Percentiles rank a stretch among this genome's conserved stretches.
phyloP scores from a whole-genome alignment of 2,329 filamentous ascomycete species.

The Botrytis galanthina region DNA sequence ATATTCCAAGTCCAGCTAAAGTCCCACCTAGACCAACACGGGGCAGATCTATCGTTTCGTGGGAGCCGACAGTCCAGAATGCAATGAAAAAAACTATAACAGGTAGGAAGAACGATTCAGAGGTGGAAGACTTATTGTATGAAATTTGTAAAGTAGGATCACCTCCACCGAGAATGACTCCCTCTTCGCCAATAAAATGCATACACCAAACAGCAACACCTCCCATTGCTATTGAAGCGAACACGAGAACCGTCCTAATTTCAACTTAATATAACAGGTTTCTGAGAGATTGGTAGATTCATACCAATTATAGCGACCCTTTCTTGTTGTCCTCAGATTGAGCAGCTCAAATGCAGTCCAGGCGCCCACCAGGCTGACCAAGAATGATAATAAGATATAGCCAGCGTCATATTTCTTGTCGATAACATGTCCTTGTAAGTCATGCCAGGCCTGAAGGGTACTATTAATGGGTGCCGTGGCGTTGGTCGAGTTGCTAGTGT shows the following conservation, averaged over 20 bases:
- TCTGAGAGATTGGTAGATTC: conserved; percentile 27
- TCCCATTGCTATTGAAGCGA: conserved; percentile 68
- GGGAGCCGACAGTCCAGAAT: conserved; percentile 66
- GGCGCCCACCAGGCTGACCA: conserved; percentile 72
- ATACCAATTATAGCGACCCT: conserved; percentile 68
- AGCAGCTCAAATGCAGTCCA: conserved; percentile 79
- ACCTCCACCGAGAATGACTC: conserved; percentile 68
- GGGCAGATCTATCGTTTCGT: conserved; percentile 55
- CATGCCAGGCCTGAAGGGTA: conserved; percentile 14
- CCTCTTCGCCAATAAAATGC: conserved; percentile 81
- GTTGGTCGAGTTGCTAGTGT: conserved; percentile 11
- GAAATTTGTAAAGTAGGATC: conserved; percentile 63
- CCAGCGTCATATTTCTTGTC: conserved; percentile 44
- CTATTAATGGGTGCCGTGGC: conserved; percentile 14
- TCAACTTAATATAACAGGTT: background rate
- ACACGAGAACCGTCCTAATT: conserved; percentile 58
- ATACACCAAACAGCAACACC: conserved; percentile 74
- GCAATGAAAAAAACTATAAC: conserved; percentile 71
- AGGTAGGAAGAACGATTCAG: conserved; percentile 76
- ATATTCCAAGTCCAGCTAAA: conserved; percentile 71
- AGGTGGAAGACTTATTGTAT: conserved; percentile 71
- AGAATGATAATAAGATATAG: conserved; percentile 66
- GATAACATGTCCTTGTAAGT: conserved; percentile 26
- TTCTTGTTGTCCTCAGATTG: conserved; percentile 68
- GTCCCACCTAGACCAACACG: conserved; percentile 62